Conservation (phyloP, 2,329 filamentous ascomycete genomes). For the Aspergillus sp. region DNA sequence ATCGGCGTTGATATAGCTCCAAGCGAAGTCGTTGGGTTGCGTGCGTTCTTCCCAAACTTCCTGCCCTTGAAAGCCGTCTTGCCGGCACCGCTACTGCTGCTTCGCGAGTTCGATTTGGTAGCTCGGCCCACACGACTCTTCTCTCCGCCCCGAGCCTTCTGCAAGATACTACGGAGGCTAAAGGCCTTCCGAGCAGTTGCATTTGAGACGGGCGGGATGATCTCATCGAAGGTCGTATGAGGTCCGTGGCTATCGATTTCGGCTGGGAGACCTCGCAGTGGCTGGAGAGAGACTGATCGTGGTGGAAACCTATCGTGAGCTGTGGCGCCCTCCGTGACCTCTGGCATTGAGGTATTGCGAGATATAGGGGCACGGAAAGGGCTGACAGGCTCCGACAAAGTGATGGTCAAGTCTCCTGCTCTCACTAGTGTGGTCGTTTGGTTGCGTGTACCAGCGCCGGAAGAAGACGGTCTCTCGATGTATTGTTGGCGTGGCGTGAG, state of each 20-base stretch:
- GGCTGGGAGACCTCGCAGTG: conserved; percentile 10
- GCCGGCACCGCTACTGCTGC: background rate
- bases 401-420: background rate
- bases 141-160: conserved; percentile 14
- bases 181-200: conserved; percentile 19
- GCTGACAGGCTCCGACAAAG: background rate
- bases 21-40: background rate
- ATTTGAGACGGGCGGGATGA: conserved; percentile 12
- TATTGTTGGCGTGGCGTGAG: too few species aligned
- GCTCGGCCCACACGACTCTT: conserved; percentile 1
- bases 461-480: too few species aligned
- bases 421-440: background rate
- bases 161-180: conserved; percentile 25
- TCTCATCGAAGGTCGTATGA: conserved; percentile 14
- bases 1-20: background rate
- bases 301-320: conserved; percentile 13
- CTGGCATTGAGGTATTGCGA: too few species aligned
- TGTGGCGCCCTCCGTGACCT: background rate
- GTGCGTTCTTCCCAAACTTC: background rate
- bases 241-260: background rate
- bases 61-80: background rate
- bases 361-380: background rate
- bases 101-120: background rate
- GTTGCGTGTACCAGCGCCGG: background rate
- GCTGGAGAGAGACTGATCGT: conserved; percentile 16